phyloP scores from a whole-genome alignment of 768 basidiomycete genomes.

The Russula brevipes region DNA sequence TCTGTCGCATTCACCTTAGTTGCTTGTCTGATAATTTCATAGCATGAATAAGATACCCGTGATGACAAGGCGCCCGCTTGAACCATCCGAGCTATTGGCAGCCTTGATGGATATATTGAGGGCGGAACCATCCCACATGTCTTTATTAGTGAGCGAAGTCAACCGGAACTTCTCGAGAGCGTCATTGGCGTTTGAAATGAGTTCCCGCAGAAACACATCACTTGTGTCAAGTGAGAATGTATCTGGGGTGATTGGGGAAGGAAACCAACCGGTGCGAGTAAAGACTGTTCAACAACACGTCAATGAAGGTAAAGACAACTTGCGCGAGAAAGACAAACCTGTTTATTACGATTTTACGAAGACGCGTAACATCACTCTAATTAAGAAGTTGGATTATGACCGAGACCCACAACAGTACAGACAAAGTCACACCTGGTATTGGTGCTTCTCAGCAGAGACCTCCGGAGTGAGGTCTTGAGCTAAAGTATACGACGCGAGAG shows the following conservation, averaged over 20 bases:
- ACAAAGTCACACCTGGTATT: constrained; percentile 53
- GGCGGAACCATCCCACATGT: constrained; percentile 59
- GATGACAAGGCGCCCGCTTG: constrained; percentile 68
- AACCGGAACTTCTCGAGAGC: constrained; percentile 93
- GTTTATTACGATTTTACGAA: constrained; percentile 91
- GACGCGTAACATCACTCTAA: constrained; percentile 88
- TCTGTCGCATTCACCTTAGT: constrained; percentile 44
- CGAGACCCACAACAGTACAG: neutral
- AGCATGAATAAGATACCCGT: constrained; percentile 45
- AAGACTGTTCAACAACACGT: constrained; percentile 44
- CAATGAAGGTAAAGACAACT: constrained; percentile 8
- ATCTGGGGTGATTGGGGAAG: neutral
- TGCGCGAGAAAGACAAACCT: constrained; percentile 40
- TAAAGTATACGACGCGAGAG: constrained; percentile 40
- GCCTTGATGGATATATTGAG: constrained; percentile 90
- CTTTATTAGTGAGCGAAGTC: constrained; percentile 72
- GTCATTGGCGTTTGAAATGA: constrained; percentile 93
- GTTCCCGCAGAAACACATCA: constrained; percentile 83
- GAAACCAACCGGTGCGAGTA: constrained; percentile 69
- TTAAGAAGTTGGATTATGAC: neutral
- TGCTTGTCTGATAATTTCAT: neutral
- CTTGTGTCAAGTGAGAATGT: constrained; percentile 34
- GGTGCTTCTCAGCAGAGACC: constrained; percentile 49
- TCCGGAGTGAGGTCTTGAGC: constrained; percentile 37
- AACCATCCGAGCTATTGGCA: constrained; percentile 58